Percentiles rank a stretch among this genome's conserved stretches.
Evolutionary conservation across 2,329 filamentous ascomycete genomes (phyloP).

Genomic region (Periconia macrospinosa): DNA sequence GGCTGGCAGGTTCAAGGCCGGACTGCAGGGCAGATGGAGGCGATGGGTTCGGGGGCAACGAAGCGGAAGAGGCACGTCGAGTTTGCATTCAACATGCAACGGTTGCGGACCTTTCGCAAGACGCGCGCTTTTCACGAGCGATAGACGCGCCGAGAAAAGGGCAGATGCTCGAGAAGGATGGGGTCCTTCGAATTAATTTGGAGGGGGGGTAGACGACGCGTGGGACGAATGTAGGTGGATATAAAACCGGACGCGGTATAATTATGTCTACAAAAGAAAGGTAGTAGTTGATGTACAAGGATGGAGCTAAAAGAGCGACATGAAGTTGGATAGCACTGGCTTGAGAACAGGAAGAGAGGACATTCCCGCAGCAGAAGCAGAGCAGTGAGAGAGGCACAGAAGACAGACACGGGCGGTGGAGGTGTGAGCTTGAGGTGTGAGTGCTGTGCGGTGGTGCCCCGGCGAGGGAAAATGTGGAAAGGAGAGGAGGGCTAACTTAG

Average conservation of each 20-base stretch:
- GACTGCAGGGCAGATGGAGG: constrained; percentile 34
- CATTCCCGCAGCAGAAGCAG: constrained; percentile 6
- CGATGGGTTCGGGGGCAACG: constrained; percentile 38
- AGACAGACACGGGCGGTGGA: constrained; percentile 10
- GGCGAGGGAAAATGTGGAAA: constrained; percentile 16
- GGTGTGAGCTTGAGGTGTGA: background rate
- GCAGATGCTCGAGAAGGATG: constrained; percentile 10
- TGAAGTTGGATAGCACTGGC: constrained; percentile 32
- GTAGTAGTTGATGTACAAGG: constrained; percentile 13
- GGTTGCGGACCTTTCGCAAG: constrained; percentile 11
- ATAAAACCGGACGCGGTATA: constrained; percentile 25
- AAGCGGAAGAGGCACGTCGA: constrained; percentile 38
- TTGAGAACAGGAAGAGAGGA: constrained; percentile 22
- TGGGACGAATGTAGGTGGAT: constrained; percentile 16
- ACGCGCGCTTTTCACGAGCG: constrained; percentile 24
- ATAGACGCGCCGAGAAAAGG: constrained; percentile 21
- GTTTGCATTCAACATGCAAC: constrained; percentile 44
- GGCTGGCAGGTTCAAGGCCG: constrained; percentile 24
- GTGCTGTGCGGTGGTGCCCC: constrained; percentile 12
- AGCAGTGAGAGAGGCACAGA: constrained; percentile 22
- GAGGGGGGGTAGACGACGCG: constrained; percentile 19
- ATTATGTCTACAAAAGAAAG: constrained; percentile 43
- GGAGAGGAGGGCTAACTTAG: constrained; percentile 13
- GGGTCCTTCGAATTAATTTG: constrained; percentile 8
- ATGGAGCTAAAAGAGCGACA: constrained; percentile 42